phyloP scores from a whole-genome alignment of 306 rosid genomes.

The Prinsepia uniflora region DNA sequence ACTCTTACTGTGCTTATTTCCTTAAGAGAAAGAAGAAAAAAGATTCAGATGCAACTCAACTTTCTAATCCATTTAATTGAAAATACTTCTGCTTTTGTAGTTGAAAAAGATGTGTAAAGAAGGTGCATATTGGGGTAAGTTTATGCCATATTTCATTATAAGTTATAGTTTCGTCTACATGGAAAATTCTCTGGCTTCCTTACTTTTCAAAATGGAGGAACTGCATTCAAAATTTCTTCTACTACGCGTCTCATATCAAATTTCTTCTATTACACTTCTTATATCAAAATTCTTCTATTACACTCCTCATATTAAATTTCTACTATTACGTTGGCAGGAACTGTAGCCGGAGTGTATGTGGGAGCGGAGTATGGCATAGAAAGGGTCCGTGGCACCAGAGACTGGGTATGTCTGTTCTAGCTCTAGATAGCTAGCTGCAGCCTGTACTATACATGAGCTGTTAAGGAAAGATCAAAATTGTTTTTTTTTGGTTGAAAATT shows the following conservation, averaged over 20 bases:
- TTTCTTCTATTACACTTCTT: not conserved
- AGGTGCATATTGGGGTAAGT: conserved; percentile 96
- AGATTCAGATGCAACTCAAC: not conserved
- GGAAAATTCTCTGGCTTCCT: conserved; percentile 6
- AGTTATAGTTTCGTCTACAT: not conserved
- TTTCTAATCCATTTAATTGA: conserved; percentile 30
- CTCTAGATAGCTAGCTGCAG: conserved; percentile 8
- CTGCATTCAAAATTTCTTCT: conserved; percentile 6
- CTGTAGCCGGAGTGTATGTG: conserved; percentile 75
- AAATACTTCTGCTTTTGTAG: conserved; percentile 44
- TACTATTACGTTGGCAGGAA: conserved; percentile 37
- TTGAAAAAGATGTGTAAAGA: conserved; percentile 95
- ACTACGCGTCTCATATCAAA: no score
- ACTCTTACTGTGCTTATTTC: not conserved
- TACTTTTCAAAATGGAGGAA: not conserved
- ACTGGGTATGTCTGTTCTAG: conserved; percentile 62
- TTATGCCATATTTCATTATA: conserved; percentile 14
- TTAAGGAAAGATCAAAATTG: not conserved
- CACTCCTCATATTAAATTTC: no score
- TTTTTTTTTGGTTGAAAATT: not conserved
- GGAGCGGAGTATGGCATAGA: conserved; percentile 77
- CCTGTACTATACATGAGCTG: not conserved
- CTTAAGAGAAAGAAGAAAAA: not conserved
- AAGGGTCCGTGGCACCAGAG: conserved; percentile 73
- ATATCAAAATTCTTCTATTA: not conserved